Conservation (phyloP, 2,329 filamentous ascomycete species). For the Fusarium austroafricanum region DNA sequence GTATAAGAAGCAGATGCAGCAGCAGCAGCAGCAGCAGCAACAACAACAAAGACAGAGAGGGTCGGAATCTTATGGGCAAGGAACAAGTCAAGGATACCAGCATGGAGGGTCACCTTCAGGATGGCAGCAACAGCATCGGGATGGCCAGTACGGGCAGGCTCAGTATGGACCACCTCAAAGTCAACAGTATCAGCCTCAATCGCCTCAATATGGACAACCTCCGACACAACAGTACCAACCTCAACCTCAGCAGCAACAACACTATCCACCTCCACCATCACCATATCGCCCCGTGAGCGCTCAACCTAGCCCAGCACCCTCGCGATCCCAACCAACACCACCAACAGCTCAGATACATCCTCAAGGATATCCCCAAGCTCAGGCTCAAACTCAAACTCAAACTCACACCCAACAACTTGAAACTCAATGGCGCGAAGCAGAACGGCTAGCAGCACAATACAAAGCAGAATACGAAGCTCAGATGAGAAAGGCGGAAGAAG, state of each 20-base stretch:
- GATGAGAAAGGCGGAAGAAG: slow-evolving; percentile 18
- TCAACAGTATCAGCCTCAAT: slow-evolving; percentile 11
- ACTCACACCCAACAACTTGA: slow-evolving; percentile 24
- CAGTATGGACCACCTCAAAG: slow-evolving; percentile 7
- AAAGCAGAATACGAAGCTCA: slow-evolving; percentile 33
- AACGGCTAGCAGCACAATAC: slow-evolving; percentile 38
- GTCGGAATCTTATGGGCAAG: slow-evolving; percentile 3
- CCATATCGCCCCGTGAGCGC: neutral
- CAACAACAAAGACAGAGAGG: slow-evolving; percentile 9
- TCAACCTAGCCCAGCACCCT: neutral
- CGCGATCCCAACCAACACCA: neutral
- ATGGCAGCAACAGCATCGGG: slow-evolving; percentile 20
- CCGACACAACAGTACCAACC: slow-evolving; percentile 8
- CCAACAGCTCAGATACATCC: neutral
- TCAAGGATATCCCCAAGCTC: neutral
- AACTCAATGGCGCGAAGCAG: slow-evolving; percentile 36
- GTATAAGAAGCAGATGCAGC: slow-evolving; percentile 32
- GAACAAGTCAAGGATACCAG: slow-evolving; percentile 6
- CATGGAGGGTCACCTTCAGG: neutral
- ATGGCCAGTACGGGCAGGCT: slow-evolving; percentile 5
- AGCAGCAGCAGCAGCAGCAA: slow-evolving; percentile 28
- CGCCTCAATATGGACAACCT: slow-evolving; percentile 5
- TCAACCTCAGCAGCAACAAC: neutral
- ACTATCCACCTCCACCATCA: neutral
- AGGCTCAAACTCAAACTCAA: neutral